Conservation (phyloP, 108 stramenopile genomes). For the Discostella pseudostelligera region DNA sequence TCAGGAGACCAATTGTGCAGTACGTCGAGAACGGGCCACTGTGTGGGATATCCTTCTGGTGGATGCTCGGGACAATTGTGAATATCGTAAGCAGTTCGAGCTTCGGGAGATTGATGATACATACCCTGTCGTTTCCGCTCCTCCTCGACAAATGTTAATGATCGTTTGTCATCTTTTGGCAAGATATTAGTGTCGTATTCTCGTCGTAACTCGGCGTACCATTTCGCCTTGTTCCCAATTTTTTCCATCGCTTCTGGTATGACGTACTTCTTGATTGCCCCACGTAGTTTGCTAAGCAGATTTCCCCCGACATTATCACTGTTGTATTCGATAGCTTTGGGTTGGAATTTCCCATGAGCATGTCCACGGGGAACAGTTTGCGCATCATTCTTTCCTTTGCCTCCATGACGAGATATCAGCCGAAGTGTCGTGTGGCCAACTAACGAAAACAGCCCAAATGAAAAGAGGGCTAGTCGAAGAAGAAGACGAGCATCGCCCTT, state of each 20-base stretch:
- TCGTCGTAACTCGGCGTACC: constrained; percentile 56
- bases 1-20: constrained; percentile 70
- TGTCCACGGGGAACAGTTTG: not conserved
- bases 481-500: not conserved
- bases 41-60: constrained; percentile 74
- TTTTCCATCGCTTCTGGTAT: constrained; percentile 59
- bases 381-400: not conserved
- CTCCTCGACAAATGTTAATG: constrained; percentile 19
- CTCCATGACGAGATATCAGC: constrained; percentile 1
- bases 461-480: constrained; percentile 9
- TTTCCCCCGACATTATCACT: constrained; percentile 5
- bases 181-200: constrained; percentile 51
- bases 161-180: constrained; percentile 49
- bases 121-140: constrained; percentile 21
- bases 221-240: constrained; percentile 58
- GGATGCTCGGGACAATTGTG: constrained; percentile 76
- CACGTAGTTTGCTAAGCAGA: constrained; percentile 21
- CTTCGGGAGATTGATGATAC: constrained; percentile 17
- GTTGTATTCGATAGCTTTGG: constrained; percentile 6
- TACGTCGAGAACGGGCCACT: constrained; percentile 73
- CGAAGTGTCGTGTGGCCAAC: constrained; percentile 15
- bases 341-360: constrained; percentile 9
- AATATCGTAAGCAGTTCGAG: constrained; percentile 56
- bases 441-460: constrained; percentile 30
- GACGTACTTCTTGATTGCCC: constrained; percentile 38